phyloP scores from a whole-genome alignment of 2,329 filamentous ascomycete genomes.

The Myriosclerotinia scirpicola region DNA sequence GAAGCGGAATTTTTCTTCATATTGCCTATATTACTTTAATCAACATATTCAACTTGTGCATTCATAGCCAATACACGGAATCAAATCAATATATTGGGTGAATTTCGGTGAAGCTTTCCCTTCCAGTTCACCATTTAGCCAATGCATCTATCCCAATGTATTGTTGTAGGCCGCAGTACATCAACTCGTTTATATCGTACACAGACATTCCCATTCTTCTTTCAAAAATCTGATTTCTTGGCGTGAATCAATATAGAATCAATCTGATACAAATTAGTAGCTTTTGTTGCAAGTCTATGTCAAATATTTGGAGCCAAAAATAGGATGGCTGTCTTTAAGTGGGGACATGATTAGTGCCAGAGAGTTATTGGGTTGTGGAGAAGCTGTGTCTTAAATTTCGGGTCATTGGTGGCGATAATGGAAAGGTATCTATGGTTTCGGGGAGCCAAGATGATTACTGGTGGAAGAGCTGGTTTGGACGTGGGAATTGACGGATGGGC shows the following conservation, averaged over 20 bases:
- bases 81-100: neutral
- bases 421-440: neutral
- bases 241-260: neutral
- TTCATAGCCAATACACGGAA: neutral
- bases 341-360: neutral
- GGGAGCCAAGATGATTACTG: neutral
- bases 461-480: neutral
- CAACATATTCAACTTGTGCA: neutral
- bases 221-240: neutral
- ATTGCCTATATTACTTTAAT: slow-evolving; percentile 12
- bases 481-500: neutral
- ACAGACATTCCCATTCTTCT: neutral
- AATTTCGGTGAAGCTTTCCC: neutral
- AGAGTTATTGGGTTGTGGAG: slow-evolving; percentile 12
- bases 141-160: slow-evolving; percentile 1
- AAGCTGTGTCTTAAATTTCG: neutral
- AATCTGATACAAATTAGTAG: neutral
- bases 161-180: neutral
- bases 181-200: neutral
- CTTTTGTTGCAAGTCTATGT: slow-evolving; percentile 28
- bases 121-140: slow-evolving; percentile 8
- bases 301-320: slow-evolving; percentile 26
- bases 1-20: slow-evolving; percentile 22
- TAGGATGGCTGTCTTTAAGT: slow-evolving; percentile 1
- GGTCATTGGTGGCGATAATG: neutral